Conservation (phyloP, 306 rosid species). For the Dryas octopetala region DNA sequence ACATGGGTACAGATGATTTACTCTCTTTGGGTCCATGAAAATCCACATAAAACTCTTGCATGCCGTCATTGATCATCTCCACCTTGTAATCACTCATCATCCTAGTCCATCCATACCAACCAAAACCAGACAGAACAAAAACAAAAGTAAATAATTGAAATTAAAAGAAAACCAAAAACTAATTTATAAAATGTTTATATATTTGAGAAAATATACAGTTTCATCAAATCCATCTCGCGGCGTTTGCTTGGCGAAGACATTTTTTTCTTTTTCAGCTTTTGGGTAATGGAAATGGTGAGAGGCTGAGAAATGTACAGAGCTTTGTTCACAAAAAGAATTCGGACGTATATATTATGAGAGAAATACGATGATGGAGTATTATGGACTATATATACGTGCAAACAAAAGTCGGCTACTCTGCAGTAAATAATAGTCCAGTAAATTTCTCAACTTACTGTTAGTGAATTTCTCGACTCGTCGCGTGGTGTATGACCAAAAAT, state of each 20-base stretch:
- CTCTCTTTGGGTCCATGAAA: conserved; percentile 84
- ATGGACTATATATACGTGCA: background rate
- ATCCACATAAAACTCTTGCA: conserved; percentile 76
- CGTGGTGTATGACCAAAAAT: too few relatives aligned
- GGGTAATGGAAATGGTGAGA: conserved; percentile 6
- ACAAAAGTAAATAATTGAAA: background rate
- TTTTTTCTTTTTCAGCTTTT: conserved; percentile 8
- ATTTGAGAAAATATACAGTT: conserved; percentile 49
- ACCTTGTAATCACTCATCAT: conserved; percentile 93
- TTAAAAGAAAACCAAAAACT: background rate
- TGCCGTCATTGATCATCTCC: conserved; percentile 73
- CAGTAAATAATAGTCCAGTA: background rate
- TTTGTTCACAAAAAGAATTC: background rate
- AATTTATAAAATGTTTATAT: background rate
- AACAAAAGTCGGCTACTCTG: background rate
- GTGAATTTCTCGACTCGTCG: background rate
- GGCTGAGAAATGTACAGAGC: conserved; percentile 15
- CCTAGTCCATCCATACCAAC: conserved; percentile 49
- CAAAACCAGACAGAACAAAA: conserved; percentile 19
- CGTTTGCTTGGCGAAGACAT: conserved; percentile 93
- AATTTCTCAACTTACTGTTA: background rate
- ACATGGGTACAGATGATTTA: conserved; percentile 29
- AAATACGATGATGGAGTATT: conserved; percentile 1
- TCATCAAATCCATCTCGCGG: conserved; percentile 91
- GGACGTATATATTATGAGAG: conserved; percentile 1